Percentiles rank a stretch among this genome's conserved stretches.
Evolutionary conservation across 2,329 filamentous ascomycete genomes (phyloP).

Genomic region (Calonectria fujianensis): DNA sequence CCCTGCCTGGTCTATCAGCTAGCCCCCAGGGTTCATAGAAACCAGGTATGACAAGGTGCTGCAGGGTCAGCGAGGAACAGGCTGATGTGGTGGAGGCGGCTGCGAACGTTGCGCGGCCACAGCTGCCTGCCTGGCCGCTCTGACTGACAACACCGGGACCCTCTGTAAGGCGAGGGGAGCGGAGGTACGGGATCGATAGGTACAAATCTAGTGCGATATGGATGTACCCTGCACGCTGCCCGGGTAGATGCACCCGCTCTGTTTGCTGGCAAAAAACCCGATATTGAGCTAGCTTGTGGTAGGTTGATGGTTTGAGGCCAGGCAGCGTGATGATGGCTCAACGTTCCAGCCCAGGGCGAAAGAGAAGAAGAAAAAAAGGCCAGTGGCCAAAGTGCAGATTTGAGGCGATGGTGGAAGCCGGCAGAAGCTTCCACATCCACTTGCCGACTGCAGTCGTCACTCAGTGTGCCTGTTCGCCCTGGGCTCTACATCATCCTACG

Average conservation of each 20-base stretch:
- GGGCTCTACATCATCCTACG: slow-evolving; percentile 51
- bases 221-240: slow-evolving; percentile 22
- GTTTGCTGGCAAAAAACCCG: slow-evolving; percentile 11
- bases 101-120: slow-evolving; percentile 48
- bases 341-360: neutral
- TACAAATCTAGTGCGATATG: slow-evolving; percentile 4
- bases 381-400: slow-evolving; percentile 13
- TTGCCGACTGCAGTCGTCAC: slow-evolving; percentile 50
- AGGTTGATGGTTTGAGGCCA: slow-evolving; percentile 24
- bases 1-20: neutral
- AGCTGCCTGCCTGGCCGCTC: slow-evolving; percentile 47
- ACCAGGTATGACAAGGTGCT: neutral
- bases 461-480: slow-evolving; percentile 51
- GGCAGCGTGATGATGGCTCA: neutral
- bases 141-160: slow-evolving; percentile 29
- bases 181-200: slow-evolving; percentile 22
- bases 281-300: neutral
- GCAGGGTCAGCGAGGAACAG: slow-evolving; percentile 17
- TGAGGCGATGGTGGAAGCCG: slow-evolving; percentile 52
- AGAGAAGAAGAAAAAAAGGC: neutral
- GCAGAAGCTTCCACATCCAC: slow-evolving; percentile 58
- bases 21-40: neutral
- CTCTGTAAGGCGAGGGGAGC: slow-evolving; percentile 17
- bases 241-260: slow-evolving; percentile 21
- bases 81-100: slow-evolving; percentile 38